A percentile compares a stretch with the other conserved stretches of the same genome.
Evolutionary conservation across 139 green algal species (phyloP).

Genomic region (Mesotaenium endlicherianum): DNA sequence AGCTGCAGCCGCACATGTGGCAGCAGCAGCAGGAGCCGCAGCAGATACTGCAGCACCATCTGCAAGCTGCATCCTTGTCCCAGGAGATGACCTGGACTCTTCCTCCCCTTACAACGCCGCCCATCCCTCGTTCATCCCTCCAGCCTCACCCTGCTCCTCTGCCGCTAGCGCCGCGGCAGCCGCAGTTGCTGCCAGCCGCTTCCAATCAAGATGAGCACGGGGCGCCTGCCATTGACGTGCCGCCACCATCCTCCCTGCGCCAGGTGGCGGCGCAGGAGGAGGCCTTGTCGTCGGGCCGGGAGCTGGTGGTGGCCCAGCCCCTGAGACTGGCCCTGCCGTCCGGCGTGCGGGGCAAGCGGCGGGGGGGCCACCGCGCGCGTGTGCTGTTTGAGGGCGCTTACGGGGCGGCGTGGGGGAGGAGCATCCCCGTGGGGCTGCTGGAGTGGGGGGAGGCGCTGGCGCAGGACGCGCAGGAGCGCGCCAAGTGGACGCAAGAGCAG

Average conservation of each 20-base stretch:
- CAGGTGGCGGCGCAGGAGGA: neutral
- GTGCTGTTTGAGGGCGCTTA: constrained; percentile 1
- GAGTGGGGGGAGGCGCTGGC: neutral
- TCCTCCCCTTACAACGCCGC: neutral
- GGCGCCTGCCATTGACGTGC: neutral
- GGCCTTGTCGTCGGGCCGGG: neutral
- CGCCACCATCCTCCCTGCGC: neutral
- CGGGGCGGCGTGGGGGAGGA: neutral
- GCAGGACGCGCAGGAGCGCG: neutral
- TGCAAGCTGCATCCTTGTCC: neutral
- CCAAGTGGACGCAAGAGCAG: neutral
- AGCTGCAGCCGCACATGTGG: neutral
- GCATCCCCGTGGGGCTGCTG: constrained; percentile 13
- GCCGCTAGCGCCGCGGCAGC: neutral
- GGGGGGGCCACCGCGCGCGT: neutral
- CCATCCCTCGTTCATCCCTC: neutral
- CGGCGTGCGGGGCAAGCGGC: neutral
- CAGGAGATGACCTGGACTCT: neutral
- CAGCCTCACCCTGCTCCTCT: neutral
- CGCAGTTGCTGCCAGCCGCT: neutral
- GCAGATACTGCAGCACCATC: neutral
- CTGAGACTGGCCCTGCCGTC: neutral
- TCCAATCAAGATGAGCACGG: neutral
- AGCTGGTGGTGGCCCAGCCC: neutral
- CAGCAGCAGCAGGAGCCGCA: neutral